These are phyloP conservation scores for Spizellomyces sp. DNA, from an alignment of 192 early-diverging fungal species.

Conservation along the genomic window DNA sequence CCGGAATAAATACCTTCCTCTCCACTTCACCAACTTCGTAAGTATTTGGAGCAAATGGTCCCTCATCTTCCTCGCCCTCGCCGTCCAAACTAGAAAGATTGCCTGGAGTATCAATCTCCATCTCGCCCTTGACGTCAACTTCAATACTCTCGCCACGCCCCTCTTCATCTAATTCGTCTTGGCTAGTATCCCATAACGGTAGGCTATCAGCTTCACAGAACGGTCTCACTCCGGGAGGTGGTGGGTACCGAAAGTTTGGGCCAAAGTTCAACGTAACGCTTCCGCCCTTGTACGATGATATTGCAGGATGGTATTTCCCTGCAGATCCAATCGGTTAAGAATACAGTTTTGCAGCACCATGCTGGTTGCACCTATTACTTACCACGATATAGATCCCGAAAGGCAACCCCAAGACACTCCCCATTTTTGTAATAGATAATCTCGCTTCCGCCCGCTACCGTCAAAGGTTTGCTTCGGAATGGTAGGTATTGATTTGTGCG, in stretches of 20 bases:
- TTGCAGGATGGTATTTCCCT: conserved; percentile 77
- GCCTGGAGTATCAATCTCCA: background rate
- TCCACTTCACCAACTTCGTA: conserved; percentile 24
- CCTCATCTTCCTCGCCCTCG: conserved; percentile 17
- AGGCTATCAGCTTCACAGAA: conserved; percentile 31
- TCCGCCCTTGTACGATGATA: conserved; percentile 69
- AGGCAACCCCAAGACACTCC: conserved; percentile 63
- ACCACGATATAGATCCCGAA: conserved; percentile 64
- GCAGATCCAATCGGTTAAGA: conserved; percentile 43
- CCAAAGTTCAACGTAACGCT: conserved; percentile 70
- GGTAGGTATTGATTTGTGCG: conserved; percentile 27
- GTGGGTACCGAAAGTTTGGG: conserved; percentile 63
- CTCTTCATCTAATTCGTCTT: conserved; percentile 4
- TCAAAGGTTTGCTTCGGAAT: conserved; percentile 35
- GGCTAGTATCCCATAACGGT: background rate
- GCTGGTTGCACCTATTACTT: background rate
- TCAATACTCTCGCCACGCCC: conserved; percentile 1
- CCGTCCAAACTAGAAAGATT: conserved; percentile 2
- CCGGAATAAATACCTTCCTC: no score
- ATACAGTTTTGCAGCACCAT: conserved; percentile 74
- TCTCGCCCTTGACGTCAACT: conserved; percentile 5
- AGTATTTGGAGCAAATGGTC: conserved; percentile 4
- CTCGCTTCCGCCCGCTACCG: conserved; percentile 51
- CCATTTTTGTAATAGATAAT: conserved; percentile 73
- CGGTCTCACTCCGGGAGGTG: conserved; percentile 44